Percentiles rank a stretch among this genome's conserved stretches.
phyloP scores from a whole-genome alignment of 805 yeast genomes.

The Kluyveromyces dobzhanskii region DNA sequence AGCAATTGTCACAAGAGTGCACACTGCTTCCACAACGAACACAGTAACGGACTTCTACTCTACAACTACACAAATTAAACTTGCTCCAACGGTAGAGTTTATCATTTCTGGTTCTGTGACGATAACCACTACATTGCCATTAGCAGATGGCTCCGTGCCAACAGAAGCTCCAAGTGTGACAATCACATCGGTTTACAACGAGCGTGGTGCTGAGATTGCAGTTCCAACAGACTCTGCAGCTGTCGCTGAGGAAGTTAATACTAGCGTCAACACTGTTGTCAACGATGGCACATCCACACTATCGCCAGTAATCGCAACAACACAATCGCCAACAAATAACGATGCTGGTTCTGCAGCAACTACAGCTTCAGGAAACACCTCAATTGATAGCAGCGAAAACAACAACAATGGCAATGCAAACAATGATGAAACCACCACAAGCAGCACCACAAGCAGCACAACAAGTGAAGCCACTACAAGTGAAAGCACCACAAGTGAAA shows the following conservation, averaged over 20 bases:
- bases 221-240: conserved; percentile 9
- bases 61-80: conserved; percentile 31
- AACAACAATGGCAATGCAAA: background rate
- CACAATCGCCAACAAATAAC: no score
- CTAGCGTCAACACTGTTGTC: background rate
- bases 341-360: background rate
- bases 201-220: conserved; percentile 1
- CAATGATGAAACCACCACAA: background rate
- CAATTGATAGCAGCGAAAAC: background rate
- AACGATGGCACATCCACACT: conserved; percentile 2
- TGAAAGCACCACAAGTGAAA: background rate
- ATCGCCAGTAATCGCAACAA: no score
- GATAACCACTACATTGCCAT: conserved; percentile 29
- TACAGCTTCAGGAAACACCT: background rate
- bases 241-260: background rate
- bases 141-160: conserved; percentile 29
- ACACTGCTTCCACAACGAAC: conserved; percentile 45
- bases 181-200: conserved; percentile 12
- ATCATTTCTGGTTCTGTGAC: conserved; percentile 32
- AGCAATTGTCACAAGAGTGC: conserved; percentile 41
- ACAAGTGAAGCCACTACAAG: background rate
- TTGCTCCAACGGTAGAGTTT: conserved; percentile 36
- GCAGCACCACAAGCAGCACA: background rate
- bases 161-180: conserved; percentile 31
- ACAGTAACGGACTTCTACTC: conserved; percentile 37